Base-by-base conservation (phyloP, 2,329 filamentous ascomycete species). In the Fusarium paranaense region DNA sequence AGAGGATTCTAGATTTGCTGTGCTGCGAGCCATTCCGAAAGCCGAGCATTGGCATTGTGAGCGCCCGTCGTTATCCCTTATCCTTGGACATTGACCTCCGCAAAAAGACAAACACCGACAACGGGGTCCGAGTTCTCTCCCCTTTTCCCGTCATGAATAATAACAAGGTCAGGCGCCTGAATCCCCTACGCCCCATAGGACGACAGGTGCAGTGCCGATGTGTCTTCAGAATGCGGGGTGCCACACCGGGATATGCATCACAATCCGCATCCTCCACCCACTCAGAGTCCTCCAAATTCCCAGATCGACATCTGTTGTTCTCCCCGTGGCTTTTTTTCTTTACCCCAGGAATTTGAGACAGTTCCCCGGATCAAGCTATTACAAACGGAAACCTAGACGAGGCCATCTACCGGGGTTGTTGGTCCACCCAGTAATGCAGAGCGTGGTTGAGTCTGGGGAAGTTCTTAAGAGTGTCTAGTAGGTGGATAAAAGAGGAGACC, bases 31-130 rank as follows among this genome's bases (percentile, higher is more conserved):
- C 59, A 52, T 62, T 52, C 59, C 37, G 57, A 60, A 18, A 22
- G 33, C 8, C 35, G 22, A 50, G 25, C 14, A 27, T 27, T 20
- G 16, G 3, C 10, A 37, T 27, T 22, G 25, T 38, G 32, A 35
- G 16, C 33, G 33, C 32, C 30, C 33, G 20, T n/a, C 4, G 20
- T 56, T 56, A 56, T 56, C 50, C 35, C 33, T 38, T 22, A 18
- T 37, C 22, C 35, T 27, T 60, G 37, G 57, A 60, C 57, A 45
- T 42, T 60, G n/a, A 60, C n/a, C 8, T 60, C 57, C 57, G 57
- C n/a, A 10, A 30, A 30, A 30, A 14, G 16, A 32, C 33, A 37
- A 45, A 20, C 16, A 57, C 32, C 35, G 20, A 16, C 20, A 57
- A 35, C 42, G 22, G 42, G 35, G 32, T 56, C 30, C 20, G 30